Conservation (phyloP, 192 early-diverging fungal species). For the Backusella tarrabulga region DNA sequence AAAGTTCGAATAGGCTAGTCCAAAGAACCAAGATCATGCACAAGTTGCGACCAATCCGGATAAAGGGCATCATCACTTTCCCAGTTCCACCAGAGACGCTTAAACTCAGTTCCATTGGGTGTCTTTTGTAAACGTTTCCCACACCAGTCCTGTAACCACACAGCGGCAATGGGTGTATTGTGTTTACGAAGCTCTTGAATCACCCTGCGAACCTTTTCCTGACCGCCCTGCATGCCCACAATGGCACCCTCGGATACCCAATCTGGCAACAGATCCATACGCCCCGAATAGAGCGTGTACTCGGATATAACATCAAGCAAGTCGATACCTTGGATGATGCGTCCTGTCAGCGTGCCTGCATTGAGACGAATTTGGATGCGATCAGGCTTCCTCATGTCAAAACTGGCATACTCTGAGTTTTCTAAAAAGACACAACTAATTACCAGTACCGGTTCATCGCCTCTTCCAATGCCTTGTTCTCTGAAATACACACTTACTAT, state of each 20-base stretch:
- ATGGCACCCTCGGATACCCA: constrained; percentile 37
- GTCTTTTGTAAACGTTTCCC: constrained; percentile 29
- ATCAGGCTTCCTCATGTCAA: constrained; percentile 31
- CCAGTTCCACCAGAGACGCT: constrained; percentile 45
- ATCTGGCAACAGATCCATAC: constrained; percentile 33
- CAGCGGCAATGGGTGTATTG: constrained; percentile 29
- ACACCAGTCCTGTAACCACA: constrained; percentile 41
- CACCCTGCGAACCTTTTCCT: constrained; percentile 27
- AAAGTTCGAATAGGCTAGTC: constrained; percentile 9
- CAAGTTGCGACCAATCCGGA: constrained; percentile 26
- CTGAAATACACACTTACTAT: constrained; percentile 1
- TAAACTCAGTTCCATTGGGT: constrained; percentile 16
- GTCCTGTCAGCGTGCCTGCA: constrained; percentile 9
- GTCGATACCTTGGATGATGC: constrained; percentile 28
- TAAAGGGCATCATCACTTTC: constrained; percentile 36
- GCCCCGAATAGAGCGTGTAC: constrained; percentile 37
- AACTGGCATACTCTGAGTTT: constrained; percentile 34
- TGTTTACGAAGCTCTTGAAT: constrained; percentile 12
- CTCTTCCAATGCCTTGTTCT: constrained; percentile 42
- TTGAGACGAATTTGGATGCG: constrained; percentile 30
- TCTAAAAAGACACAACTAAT: constrained; percentile 34
- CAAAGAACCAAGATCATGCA: constrained; percentile 1
- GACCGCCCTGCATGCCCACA: constrained; percentile 38
- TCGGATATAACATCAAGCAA: constrained; percentile 36
- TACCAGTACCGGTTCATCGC: constrained; percentile 25